Conservation (phyloP, 768 basidiomycete genomes). For the Pisolithus albus region DNA sequence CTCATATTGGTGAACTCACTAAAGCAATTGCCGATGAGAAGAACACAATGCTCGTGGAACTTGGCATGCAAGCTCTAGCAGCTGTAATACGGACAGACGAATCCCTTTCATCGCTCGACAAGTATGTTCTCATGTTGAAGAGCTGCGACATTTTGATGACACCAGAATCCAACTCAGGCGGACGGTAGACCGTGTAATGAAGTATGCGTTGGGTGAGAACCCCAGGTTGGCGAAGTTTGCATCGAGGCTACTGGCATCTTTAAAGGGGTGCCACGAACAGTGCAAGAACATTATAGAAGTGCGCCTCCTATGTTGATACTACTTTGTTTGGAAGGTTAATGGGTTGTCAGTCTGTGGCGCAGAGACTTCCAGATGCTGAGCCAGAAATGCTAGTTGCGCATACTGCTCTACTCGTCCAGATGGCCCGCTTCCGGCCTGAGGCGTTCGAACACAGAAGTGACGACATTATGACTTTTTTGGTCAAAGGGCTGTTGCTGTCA, state of each 20-base stretch:
- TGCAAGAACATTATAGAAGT: slow-evolving; percentile 64
- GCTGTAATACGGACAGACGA: slow-evolving; percentile 56
- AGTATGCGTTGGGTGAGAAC: slow-evolving; percentile 53
- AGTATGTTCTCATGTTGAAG: slow-evolving; percentile 39
- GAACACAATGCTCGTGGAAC: slow-evolving; percentile 49
- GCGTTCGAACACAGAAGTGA: slow-evolving; percentile 78
- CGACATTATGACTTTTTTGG: slow-evolving; percentile 60
- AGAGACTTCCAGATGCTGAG: slow-evolving; percentile 38
- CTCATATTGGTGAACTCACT: slow-evolving; percentile 68
- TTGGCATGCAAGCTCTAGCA: slow-evolving; percentile 71
- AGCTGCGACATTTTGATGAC: not conserved
- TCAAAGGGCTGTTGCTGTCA: slow-evolving; percentile 64
- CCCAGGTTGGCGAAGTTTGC: slow-evolving; percentile 79
- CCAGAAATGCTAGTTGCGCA: slow-evolving; percentile 56
- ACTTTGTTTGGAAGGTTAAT: not conserved
- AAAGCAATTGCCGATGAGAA: slow-evolving; percentile 66
- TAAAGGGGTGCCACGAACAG: slow-evolving; percentile 43
- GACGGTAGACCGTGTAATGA: slow-evolving; percentile 55
- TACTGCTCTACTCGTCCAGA: slow-evolving; percentile 64
- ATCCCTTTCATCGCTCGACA: slow-evolving; percentile 52
- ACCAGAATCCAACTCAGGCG: slow-evolving; percentile 37
- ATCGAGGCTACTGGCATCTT: slow-evolving; percentile 61
- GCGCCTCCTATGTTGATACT: slow-evolving; percentile 10
- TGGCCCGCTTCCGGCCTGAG: slow-evolving; percentile 60
- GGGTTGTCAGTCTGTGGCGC: slow-evolving; percentile 48